These are phyloP conservation scores for Byssochlamys sp. DNA, from an alignment of 2,329 filamentous ascomycete species.

Conservation along the genomic window DNA sequence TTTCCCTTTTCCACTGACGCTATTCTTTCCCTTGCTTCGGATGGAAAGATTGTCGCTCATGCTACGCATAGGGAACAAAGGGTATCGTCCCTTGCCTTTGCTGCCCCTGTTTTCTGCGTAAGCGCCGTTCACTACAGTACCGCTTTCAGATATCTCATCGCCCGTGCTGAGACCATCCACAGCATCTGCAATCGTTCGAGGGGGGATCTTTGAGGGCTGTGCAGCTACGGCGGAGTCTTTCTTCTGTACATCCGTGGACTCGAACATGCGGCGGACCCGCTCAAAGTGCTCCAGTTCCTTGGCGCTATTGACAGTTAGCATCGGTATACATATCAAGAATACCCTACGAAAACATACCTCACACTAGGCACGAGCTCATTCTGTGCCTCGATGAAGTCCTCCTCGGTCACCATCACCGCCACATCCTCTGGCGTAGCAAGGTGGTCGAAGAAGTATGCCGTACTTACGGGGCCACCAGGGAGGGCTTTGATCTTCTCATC, in stretches of 20 bases:
- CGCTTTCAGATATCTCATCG: conserved; percentile 11
- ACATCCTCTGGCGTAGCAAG: conserved; percentile 72
- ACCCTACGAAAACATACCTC: conserved; percentile 29
- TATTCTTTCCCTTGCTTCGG: conserved; percentile 20
- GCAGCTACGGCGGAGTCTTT: conserved; percentile 17
- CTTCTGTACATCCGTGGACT: conserved; percentile 46
- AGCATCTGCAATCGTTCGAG: conserved; percentile 29
- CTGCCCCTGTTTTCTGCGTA: conserved; percentile 7
- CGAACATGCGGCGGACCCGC: conserved; percentile 70
- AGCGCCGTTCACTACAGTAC: conserved; percentile 12
- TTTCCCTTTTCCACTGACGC: conserved; percentile 27
- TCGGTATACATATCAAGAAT: background rate
- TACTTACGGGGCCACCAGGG: conserved; percentile 54
- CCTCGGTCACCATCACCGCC: conserved; percentile 75
- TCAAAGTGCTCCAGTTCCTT: conserved; percentile 91
- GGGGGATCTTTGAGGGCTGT: conserved; percentile 6
- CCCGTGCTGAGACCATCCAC: conserved; percentile 26
- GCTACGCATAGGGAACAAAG: conserved; percentile 17
- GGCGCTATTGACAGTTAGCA: conserved; percentile 46
- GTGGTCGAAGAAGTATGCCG: conserved; percentile 94
- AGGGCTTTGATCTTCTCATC: conserved; percentile 71
- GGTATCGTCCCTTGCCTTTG: conserved; percentile 25
- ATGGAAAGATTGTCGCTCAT: conserved; percentile 20
- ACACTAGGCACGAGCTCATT: conserved; percentile 85
- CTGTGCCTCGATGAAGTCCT: conserved; percentile 75